Conservation (phyloP, 225 moss, liverwort and hornwort species). For the Thuidium tamariscinum region DNA sequence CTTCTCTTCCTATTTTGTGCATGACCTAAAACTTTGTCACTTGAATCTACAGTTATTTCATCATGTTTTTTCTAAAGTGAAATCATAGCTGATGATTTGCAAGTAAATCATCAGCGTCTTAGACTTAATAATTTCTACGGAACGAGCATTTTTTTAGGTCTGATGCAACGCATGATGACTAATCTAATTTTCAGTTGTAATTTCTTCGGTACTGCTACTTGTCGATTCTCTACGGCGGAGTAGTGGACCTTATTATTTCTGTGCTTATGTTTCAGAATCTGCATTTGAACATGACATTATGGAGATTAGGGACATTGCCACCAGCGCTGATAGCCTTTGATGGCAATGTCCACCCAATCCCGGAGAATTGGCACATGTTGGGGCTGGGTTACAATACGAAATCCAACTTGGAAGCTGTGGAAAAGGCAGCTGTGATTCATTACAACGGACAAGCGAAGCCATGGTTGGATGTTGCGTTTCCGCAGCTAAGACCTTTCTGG, state of each 20-base stretch:
- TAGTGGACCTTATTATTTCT: background rate
- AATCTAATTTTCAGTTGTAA: background rate
- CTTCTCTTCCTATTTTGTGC: background rate
- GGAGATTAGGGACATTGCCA: conserved; percentile 89
- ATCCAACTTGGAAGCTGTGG: conserved; percentile 56
- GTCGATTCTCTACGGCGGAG: background rate
- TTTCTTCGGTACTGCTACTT: background rate
- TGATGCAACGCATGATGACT: background rate
- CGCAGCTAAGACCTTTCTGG: conserved; percentile 84
- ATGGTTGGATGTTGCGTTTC: conserved; percentile 93
- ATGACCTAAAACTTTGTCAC: background rate
- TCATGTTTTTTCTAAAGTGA: background rate
- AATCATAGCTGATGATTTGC: background rate
- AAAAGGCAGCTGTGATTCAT: conserved; percentile 77
- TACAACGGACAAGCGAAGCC: conserved; percentile 98
- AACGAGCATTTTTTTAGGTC: background rate
- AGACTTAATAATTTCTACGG: background rate
- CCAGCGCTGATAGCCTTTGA: conserved; percentile 95
- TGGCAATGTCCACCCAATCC: conserved; percentile 83
- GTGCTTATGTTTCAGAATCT: conserved; percentile 54
- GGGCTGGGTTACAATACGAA: conserved; percentile 83
- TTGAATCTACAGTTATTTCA: background rate
- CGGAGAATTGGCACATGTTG: conserved; percentile 88
- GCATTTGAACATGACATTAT: conserved; percentile 70
- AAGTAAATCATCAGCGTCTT: background rate